Base-by-base conservation (phyloP, 768 basidiomycete genomes). In the Amanita brunnescens region DNA sequence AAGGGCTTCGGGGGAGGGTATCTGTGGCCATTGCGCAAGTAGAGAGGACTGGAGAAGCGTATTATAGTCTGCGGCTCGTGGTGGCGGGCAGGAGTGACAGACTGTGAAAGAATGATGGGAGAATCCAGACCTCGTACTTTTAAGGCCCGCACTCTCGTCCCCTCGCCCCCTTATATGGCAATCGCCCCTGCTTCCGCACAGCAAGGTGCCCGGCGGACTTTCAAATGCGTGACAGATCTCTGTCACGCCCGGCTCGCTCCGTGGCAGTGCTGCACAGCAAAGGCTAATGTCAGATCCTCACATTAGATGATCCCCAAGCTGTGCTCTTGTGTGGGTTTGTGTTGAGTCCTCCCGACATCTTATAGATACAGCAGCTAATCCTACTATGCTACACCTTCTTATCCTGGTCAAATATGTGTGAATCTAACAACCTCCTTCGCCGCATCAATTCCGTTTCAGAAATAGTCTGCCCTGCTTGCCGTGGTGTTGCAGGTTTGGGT, bases 381-480 rank as follows among this genome's bases (percentile, higher is more conserved):
- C 34, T 47, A n/a, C 49, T 20, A 48, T 18, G 6, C 37, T 49
- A 49, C 24, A 29, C 24, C 14, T 39, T 26, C 38, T 23, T 18
- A n/a, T 50, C 29, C n/a, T 67, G 69, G 55, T 73, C 72, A 60
- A 75, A 82, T 45, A 85, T 81, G 61, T 87, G 84, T 47, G 83
- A 75, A 57, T 87, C 85, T 48, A 93, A 70, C 62, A 93, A 63
- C 59, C 91, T 78, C 47, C 87, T 77, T 58, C 91, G 75, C 59
- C 83, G 70, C 75, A 93, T 84, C 63, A 91, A 64, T 65, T 89
- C 88, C 16, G 71, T 76, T 65, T 91, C 87, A n/a, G 78, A 76
- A 51, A 88, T 89, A 37, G 80, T 81, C 55, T 83, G 80, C 14
- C 85, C 83, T 12, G 75, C 67, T 66, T 74, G 57, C 58, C 79